Evolutionary conservation across 345 rosid species (phyloP).

Genomic region (Clarkia xantiana): DNA sequence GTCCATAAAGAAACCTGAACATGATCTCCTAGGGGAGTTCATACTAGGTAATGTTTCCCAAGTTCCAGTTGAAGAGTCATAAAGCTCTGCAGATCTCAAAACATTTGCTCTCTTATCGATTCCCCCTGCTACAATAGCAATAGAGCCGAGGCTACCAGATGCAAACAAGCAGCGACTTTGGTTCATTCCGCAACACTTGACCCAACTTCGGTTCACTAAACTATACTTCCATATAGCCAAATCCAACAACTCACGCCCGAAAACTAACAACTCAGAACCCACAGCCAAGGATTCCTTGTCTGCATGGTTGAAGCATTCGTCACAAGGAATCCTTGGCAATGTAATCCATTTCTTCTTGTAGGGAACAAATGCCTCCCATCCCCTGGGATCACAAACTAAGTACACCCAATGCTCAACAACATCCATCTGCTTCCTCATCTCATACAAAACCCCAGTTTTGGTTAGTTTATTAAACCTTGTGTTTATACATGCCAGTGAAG

Average conservation of each 20-base stretch:
- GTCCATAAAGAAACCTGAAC: constrained; percentile 80
- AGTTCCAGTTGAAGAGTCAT: constrained; percentile 43
- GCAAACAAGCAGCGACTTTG: constrained; percentile 67
- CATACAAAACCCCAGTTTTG: constrained; percentile 34
- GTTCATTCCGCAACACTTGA: constrained; percentile 60
- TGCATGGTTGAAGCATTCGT: constrained; percentile 64
- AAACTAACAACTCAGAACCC: constrained; percentile 55
- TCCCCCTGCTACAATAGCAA: constrained; percentile 67
- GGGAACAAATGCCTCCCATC: constrained; percentile 66
- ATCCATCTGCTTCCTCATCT: constrained; percentile 41
- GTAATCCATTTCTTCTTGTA: constrained; percentile 47
- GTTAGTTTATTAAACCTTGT: constrained; percentile 40
- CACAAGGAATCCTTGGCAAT: constrained; percentile 69
- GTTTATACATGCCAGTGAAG: constrained; percentile 40
- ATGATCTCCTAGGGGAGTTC: constrained; percentile 55
- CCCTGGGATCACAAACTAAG: constrained; percentile 67
- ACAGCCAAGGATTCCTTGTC: constrained; percentile 81
- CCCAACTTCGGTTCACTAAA: constrained; percentile 37
- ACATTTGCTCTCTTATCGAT: constrained; percentile 45
- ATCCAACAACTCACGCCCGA: constrained; percentile 53
- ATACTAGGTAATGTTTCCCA: constrained; percentile 62
- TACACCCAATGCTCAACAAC: constrained; percentile 50
- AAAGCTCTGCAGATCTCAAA: constrained; percentile 50
- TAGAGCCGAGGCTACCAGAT: constrained; percentile 50
- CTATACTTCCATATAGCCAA: constrained; percentile 75